A percentile compares a stretch with the other conserved stretches of the same genome.
These are phyloP conservation scores for Macrolepiota albuminosa DNA, from an alignment of 768 basidiomycete genomes.

Conservation along the genomic window DNA sequence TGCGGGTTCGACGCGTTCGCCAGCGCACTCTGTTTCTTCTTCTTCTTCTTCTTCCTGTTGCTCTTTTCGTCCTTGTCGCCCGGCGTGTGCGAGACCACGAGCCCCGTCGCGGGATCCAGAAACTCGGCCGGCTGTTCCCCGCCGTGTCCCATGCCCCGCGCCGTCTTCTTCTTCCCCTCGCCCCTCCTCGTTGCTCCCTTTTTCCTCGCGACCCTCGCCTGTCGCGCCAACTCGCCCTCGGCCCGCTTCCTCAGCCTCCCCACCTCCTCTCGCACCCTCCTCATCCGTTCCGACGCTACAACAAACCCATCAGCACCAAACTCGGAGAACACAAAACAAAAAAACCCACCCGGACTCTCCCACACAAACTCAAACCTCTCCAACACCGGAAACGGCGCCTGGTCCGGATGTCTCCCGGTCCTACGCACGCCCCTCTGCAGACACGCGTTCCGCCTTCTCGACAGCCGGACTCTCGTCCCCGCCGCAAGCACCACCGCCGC, in stretches of 20 bases:
- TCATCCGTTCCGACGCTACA: slow-evolving; percentile 69
- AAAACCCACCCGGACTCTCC: slow-evolving; percentile 68
- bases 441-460: slow-evolving; percentile 49
- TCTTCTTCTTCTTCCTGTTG: slow-evolving; percentile 43
- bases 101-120: slow-evolving; percentile 24
- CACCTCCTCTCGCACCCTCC: slow-evolving; percentile 67
- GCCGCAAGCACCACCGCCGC: slow-evolving; percentile 25
- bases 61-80: neutral
- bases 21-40: slow-evolving; percentile 90
- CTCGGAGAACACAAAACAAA: slow-evolving; percentile 12
- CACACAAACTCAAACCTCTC: slow-evolving; percentile 57
- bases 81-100: neutral
- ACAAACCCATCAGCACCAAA: neutral
- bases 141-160: neutral
- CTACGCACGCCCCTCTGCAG: slow-evolving; percentile 41
- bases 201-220: slow-evolving; percentile 32
- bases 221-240: slow-evolving; percentile 67
- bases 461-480: slow-evolving; percentile 42
- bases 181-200: slow-evolving; percentile 15
- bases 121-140: slow-evolving; percentile 33
- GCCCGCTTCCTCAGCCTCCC: slow-evolving; percentile 60
- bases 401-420: slow-evolving; percentile 36
- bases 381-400: slow-evolving; percentile 40
- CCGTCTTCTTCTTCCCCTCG: neutral
- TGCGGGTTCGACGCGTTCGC: slow-evolving; percentile 96